Evolutionary conservation across 768 basidiomycete species (phyloP), one percentile per base, ranked within the genome.

Genomic region (Lactifluus hygrophoroides): DNA sequence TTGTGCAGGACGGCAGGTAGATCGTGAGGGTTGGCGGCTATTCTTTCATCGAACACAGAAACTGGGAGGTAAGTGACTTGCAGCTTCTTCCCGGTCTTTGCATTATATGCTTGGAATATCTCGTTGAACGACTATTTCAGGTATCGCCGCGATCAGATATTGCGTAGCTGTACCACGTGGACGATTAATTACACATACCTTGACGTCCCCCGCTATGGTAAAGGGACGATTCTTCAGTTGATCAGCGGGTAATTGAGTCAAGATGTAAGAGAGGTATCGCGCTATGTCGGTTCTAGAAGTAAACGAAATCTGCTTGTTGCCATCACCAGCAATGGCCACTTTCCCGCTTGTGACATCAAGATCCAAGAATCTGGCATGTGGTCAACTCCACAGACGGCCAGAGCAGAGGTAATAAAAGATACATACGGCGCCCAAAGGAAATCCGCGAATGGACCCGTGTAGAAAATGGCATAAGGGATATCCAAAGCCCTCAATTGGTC

Each of bases 31-130:
- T n/a, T n/a, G n/a, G n/a, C n/a, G n/a, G n/a, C n/a, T n/a, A n/a
- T n/a, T n/a, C 27, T 58, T 3, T 43, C 62, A 3, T 58, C 62
- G 6, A 61, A 51, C n/a, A 57, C 47, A 1, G 56, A 58, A 32
- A 52, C 13, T 5, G 65, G 51, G 19, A 54, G 21, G 48, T 65
- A 56, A 19, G 51, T 62, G 25, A 66, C 45, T 19, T 66, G 42
- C 6, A 65, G 34, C 34, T 64, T 62, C 43, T 47, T 66, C 14
- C 65, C 66, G 0, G 52, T 66, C 51, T 56, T 63, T 9, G 25
- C 54, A n/a, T 66, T 44, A 25, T 58, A 67, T 17, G 38, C 49
- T 32, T 54, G 47, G 45, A 66, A 56, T n/a, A n/a, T n/a, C n/a
- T n/a, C n/a, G n/a, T n/a, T n/a, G n/a, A n/a, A n/a, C n/a, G n/a